These are phyloP conservation scores for Pythium vanterpoolii DNA, from an alignment of 352 stramenopile genomes.

Conservation along the genomic window DNA sequence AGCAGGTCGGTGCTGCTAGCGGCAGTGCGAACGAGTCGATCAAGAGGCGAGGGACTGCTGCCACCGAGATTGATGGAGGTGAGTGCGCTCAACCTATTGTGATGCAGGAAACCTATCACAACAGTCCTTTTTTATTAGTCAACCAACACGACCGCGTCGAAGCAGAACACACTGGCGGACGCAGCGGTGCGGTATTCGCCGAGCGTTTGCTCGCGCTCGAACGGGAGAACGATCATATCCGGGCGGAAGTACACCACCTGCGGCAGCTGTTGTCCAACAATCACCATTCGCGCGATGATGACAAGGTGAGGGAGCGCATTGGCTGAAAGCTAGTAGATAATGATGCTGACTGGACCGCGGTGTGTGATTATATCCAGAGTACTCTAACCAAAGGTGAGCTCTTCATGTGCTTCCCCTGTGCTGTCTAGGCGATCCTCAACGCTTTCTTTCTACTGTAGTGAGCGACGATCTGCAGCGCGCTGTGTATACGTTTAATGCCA, in stretches of 20 bases:
- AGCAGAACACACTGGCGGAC: background rate
- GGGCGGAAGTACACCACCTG: slow-evolving; percentile 50
- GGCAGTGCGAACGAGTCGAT: background rate
- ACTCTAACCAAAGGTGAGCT: slow-evolving; percentile 27
- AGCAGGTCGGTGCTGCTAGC: slow-evolving; percentile 20
- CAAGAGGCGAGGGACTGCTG: slow-evolving; percentile 3
- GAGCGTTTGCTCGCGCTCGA: slow-evolving; percentile 52
- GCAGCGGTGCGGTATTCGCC: background rate
- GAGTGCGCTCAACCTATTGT: background rate
- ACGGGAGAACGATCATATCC: slow-evolving; percentile 54
- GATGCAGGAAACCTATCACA: background rate
- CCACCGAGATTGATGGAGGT: background rate
- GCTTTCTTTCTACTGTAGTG: too few relatives aligned
- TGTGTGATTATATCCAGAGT: too few relatives aligned
- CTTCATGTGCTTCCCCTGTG: too few relatives aligned
- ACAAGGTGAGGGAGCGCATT: slow-evolving; percentile 52
- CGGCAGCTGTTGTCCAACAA: slow-evolving; percentile 54
- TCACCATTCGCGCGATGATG: slow-evolving; percentile 50
- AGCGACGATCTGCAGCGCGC: slow-evolving; percentile 58
- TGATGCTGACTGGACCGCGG: too few relatives aligned
- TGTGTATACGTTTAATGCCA: slow-evolving; percentile 46
- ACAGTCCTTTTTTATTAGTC: background rate
- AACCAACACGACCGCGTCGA: background rate
- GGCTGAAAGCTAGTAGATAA: too few relatives aligned
- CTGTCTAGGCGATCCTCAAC: too few relatives aligned